Evolutionary conservation across 2,329 filamentous ascomycete genomes (phyloP).

Genomic region (Ceratocystis huliohia): DNA sequence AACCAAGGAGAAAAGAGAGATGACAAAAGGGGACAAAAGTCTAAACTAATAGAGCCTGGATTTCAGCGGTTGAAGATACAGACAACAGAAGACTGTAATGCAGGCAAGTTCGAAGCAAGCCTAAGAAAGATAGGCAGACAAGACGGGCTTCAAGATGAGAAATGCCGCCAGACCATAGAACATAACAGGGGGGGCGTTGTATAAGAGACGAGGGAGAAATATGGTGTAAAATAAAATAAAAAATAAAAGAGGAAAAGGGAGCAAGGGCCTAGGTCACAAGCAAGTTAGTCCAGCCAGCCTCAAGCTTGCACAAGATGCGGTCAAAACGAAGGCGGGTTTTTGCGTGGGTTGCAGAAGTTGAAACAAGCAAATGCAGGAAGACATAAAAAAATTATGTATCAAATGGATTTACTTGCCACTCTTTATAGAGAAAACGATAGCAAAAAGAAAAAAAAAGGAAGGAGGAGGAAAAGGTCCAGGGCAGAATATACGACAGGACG

Average conservation of each 20-base stretch:
- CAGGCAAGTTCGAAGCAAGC: neutral
- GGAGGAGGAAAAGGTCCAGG: neutral
- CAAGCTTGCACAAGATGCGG: neutral
- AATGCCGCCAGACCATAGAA: neutral
- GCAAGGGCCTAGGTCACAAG: neutral
- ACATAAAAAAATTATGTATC: neutral
- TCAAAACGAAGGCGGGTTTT: constrained; percentile 7
- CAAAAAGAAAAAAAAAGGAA: neutral
- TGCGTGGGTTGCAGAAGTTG: constrained; percentile 5
- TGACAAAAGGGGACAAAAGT: neutral
- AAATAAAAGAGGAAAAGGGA: neutral
- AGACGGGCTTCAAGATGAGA: neutral
- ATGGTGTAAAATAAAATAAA: neutral
- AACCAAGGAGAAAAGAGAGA: neutral
- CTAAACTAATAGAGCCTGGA: neutral
- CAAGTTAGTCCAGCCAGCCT: neutral
- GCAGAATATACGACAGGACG: neutral
- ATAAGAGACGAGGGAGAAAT: neutral
- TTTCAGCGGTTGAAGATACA: constrained; percentile 2
- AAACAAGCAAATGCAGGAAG: constrained; percentile 6
- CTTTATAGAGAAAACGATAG: neutral
- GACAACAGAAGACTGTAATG: neutral
- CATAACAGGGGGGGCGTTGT: neutral
- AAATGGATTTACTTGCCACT: neutral
- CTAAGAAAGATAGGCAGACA: neutral